Conservation (phyloP, 2,329 filamentous ascomycete genomes). For the Alternaria angustiovoidea region DNA sequence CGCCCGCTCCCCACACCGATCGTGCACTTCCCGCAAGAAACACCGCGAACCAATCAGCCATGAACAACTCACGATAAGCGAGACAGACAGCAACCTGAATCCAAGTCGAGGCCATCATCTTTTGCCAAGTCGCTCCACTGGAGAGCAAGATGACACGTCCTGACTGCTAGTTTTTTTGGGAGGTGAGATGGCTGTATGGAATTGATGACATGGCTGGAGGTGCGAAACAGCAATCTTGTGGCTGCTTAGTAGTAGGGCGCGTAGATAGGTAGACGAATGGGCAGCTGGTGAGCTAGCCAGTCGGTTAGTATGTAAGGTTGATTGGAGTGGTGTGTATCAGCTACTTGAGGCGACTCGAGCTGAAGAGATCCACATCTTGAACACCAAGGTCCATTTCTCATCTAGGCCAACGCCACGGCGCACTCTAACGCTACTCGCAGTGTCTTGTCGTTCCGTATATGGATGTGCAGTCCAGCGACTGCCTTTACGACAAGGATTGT, state of each 20-base stretch:
- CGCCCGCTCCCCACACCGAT: not conserved
- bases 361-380: not conserved
- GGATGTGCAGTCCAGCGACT: too few species aligned
- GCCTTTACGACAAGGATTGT: too few species aligned
- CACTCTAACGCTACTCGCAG: too few species aligned
- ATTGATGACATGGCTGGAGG: not conserved
- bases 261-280: not conserved
- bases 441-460: too few species aligned
- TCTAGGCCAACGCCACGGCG: too few species aligned
- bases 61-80: not conserved
- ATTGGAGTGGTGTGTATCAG: not conserved
- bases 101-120: not conserved
- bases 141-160: not conserved
- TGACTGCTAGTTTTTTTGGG: not conserved
- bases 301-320: too few species aligned
- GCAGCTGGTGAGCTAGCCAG: too few species aligned
- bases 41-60: not conserved
- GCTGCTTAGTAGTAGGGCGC: not conserved
- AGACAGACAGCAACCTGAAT: not conserved
- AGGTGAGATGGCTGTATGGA: not conserved
- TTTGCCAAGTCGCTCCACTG: not conserved
- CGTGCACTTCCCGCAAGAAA: not conserved
- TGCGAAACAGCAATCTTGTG: conserved; percentile 6
- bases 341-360: not conserved
- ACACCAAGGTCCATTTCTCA: too few species aligned